Percentiles rank a stretch among this genome's conserved stretches.
Conservation (phyloP, 805 yeast genomes). For the Alloascoidea hylecoeti region DNA sequence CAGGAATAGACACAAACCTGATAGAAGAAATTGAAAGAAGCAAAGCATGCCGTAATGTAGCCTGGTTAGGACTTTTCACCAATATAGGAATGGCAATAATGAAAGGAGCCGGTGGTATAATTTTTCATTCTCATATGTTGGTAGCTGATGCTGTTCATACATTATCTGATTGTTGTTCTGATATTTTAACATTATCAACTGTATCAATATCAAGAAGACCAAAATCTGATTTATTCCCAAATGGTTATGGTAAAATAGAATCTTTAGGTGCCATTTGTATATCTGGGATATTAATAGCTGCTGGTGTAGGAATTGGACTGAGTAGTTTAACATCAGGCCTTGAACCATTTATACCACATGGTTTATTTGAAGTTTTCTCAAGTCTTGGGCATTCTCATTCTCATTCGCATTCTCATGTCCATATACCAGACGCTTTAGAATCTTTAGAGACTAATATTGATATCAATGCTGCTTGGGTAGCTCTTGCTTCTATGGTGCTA, state of each 20-base stretch:
- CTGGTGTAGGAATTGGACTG: constrained; percentile 86
- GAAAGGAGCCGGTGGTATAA: constrained; percentile 83
- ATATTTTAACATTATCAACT: constrained; percentile 77
- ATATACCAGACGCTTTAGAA: constrained; percentile 17
- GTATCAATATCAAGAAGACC: constrained; percentile 59
- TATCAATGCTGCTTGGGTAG: constrained; percentile 93
- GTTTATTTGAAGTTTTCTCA: constrained; percentile 38
- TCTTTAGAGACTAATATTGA: constrained; percentile 41
- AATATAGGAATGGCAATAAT: constrained; percentile 79
- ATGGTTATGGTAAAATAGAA: constrained; percentile 89
- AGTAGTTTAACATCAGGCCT: constrained; percentile 38
- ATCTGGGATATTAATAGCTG: constrained; percentile 66
- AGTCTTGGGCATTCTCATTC: constrained; percentile 36
- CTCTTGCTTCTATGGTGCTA: constrained; percentile 72
- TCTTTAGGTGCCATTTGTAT: constrained; percentile 86
- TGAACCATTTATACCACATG: constrained; percentile 54
- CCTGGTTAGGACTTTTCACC: constrained; percentile 79
- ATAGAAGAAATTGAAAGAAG: no score
- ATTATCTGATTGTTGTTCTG: constrained; percentile 78
- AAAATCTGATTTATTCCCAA: constrained; percentile 52
- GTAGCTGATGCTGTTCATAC: constrained; percentile 95
- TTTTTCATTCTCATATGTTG: constrained; percentile 88
- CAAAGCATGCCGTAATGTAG: no score
- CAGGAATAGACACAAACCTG: no score
- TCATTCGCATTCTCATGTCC: constrained; percentile 30